Evolutionary conservation across 306 rosid species (phyloP), one percentile per base, ranked within the genome.

Genomic region (Prunus padus): DNA sequence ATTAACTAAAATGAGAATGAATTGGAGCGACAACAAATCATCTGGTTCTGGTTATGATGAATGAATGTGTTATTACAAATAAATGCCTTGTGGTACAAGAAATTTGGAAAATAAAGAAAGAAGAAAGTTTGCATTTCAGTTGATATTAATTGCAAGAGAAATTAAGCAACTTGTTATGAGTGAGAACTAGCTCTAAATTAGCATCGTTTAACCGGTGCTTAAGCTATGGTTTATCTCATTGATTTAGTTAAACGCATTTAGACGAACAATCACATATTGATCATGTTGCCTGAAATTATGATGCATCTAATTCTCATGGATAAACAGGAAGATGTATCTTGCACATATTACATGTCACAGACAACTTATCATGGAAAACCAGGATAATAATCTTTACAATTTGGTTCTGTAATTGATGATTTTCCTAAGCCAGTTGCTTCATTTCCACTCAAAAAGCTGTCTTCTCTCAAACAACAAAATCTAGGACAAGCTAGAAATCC

Each of bases 1-100:
- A 28, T 40, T 51, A 8, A 20, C 45, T 37, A 6, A 57, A 54
- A 67, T 59, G 50, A 54, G 55, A 46, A 57, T 25, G 56, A 60
- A 37, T 11, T 37, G 22, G 55, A 75, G 72, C 44, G 63, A 75
- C 77, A 64, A 66, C 69, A 81, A 80, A 75, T 75, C 77, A 20
- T 55, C 55, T 46, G 9, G 26, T 59, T 12, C 20, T 54, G 3
- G 20, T 20, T 55, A 8, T 18, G 64, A 54, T 63, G 63, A 80
- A 55, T 75, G 80, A 54, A 30, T 30, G 23, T 9, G 64, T 31
- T n/a, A 40, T 28, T 6, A 71, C 54, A 71, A n/a, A 19, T 19
- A n/a, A 3, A 3, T 55, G 6, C 2, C 42, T 37, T 37, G 42
- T 37, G 42, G 42, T 37, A 6, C 9, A 6, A 37, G 42, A 37